Conservation (phyloP, 768 basidiomycete species). For the Suillus placidus region DNA sequence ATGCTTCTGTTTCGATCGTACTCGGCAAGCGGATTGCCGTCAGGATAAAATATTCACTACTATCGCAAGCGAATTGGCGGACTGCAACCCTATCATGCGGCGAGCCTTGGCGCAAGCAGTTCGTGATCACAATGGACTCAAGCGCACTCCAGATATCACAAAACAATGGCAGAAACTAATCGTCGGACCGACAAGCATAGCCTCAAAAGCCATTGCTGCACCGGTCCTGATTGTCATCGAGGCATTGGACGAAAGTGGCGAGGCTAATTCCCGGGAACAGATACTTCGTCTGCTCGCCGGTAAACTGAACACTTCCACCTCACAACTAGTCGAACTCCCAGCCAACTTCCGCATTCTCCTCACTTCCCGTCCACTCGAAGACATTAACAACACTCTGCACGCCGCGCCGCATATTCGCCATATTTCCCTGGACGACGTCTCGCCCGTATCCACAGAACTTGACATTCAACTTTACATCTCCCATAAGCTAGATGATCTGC, state of each 20-base stretch:
- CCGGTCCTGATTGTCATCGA: conserved; percentile 31
- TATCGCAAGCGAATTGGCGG: not conserved
- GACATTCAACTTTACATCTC: conserved; percentile 14
- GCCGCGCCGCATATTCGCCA: not conserved
- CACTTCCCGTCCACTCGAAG: conserved; percentile 13
- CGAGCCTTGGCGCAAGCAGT: not conserved
- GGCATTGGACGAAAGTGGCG: conserved; percentile 23
- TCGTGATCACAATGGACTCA: not conserved
- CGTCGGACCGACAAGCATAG: conserved; percentile 11
- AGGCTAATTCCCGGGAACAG: conserved; percentile 8
- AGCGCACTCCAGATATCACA: not conserved
- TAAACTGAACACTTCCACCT: not conserved
- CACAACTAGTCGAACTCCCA: not conserved
- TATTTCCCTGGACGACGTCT: conserved; percentile 4
- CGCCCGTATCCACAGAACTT: not conserved
- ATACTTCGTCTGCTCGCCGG: conserved; percentile 19
- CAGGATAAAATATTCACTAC: conserved; percentile 9
- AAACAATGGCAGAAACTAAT: conserved; percentile 23
- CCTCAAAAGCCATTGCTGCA: conserved; percentile 12
- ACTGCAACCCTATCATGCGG: conserved; percentile 3
- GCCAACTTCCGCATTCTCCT: conserved; percentile 19
- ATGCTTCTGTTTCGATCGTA: conserved; percentile 17
- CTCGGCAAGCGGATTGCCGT: not conserved
- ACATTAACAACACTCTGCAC: conserved; percentile 14
- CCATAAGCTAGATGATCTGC: not conserved